Percentiles rank a stretch among this genome's conserved stretches.
Conservation (phyloP, 306 rosid genomes). For the Acacia confusa region DNA sequence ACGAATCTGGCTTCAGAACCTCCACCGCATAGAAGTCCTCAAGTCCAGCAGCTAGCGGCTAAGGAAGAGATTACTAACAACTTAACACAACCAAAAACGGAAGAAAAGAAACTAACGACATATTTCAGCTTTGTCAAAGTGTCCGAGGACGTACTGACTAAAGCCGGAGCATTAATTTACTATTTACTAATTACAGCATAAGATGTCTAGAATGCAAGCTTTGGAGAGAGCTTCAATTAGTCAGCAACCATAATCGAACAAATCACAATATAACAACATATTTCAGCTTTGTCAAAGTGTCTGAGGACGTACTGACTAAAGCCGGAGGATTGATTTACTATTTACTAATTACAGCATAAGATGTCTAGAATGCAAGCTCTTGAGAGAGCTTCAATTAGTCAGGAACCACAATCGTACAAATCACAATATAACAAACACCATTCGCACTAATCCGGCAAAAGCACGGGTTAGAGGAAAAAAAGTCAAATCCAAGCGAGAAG, state of each 20-base stretch:
- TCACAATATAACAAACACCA: constrained; percentile 19
- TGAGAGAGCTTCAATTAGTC: not conserved
- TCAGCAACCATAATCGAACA: not conserved
- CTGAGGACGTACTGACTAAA: not conserved
- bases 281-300: not conserved
- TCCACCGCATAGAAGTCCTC: not conserved
- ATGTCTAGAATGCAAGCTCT: not conserved
- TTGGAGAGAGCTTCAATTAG: not conserved
- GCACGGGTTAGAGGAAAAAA: not conserved
- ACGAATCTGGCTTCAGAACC: not conserved
- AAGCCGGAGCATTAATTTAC: not conserved
- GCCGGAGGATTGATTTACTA: not conserved
- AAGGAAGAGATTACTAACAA: not conserved
- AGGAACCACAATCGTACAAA: not conserved
- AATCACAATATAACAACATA: constrained; percentile 14
- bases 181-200: not conserved
- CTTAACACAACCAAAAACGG: not conserved
- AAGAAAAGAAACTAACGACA: not conserved
- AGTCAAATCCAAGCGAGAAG: constrained; percentile 2
- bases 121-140: not conserved
- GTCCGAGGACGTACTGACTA: not conserved
- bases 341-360: not conserved
- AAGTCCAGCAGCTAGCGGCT: constrained; percentile 3
- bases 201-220: not conserved
- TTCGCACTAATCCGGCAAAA: not conserved